Base-by-base conservation (phyloP, 73 alveolate species). In the Blepharisma stoltei region DNA sequence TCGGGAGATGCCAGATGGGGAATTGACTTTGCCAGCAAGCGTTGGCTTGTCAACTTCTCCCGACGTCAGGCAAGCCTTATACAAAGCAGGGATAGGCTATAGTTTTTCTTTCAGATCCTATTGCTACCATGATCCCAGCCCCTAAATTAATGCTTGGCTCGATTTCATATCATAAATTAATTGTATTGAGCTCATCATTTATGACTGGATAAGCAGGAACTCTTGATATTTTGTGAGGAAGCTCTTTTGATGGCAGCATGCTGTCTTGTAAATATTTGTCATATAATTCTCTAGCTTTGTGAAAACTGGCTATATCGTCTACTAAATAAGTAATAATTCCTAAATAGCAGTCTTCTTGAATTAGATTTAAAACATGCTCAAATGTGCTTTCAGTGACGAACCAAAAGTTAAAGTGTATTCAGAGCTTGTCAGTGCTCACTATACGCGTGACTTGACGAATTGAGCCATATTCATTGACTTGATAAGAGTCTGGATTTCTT, bases 381-480 rank as follows among this genome's bases (percentile, higher is more conserved):
- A 60, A 14, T 9, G 23, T 18, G 18, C 5, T 5, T 60, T 60
- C 73, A 14, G 48, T 14, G 45, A 60, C 73, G 5, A 60, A 8
- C 14, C 11, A 60, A 25, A 60, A 60, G 5, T 60, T 60, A 60
- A 60, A 60, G 45, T 60, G 73, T 0, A 60, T 20, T 14, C 14
- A 60, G 14, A 60, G 73, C 14, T 60, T n/a, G 11, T 60, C 73
- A 60, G 73, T 60, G 23, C 46, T 14, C 2, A 60, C 73, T 25
- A 60, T 25, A 8, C 23, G 73, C 5, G 73, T 60, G 14, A 60
- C 46, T 25, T 60, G 73, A 14, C 23, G 14, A 20, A 60, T 25
- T 20, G 48, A n/a, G 23, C 45, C 45, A n/a, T 38, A 60, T 25
- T 60, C 48, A 60, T 60, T 60, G 23, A 60, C 73, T 14, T 8